phyloP scores from a whole-genome alignment of 257 asterid species.

The Gynochthodes officinalis region DNA sequence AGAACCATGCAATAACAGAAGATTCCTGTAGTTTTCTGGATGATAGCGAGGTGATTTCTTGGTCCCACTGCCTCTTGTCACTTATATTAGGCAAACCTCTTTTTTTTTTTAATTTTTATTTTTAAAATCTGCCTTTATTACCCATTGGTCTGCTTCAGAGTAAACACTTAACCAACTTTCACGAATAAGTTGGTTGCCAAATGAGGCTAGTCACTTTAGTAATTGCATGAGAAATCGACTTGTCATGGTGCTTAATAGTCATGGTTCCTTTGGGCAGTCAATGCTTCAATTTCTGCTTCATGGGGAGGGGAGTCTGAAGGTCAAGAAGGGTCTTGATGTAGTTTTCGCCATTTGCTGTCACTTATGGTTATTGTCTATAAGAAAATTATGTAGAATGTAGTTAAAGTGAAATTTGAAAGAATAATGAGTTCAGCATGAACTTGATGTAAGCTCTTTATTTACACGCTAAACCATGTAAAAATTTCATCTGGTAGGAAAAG shows the following conservation, averaged over 20 bases:
- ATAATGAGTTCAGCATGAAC: not conserved
- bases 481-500: constrained; percentile 38
- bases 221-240: not conserved
- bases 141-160: not conserved
- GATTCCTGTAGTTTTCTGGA: constrained; percentile 37
- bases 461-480: not conserved
- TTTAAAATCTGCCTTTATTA: not conserved
- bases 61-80: not conserved
- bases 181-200: not conserved
- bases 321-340: not conserved
- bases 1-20: constrained; percentile 31
- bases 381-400: not conserved
- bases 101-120: no score
- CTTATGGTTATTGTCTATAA: not conserved
- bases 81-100: not conserved
- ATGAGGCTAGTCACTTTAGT: not conserved
- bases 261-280: not conserved
- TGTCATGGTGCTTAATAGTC: not conserved
- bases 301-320: not conserved
- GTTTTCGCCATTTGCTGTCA: not conserved
- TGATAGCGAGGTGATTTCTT: constrained; percentile 56
- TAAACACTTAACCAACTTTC: not conserved
- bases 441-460: not conserved
- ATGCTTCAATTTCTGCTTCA: no score
- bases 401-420: not conserved